Base-by-base conservation (phyloP, 1,284 basidiomycete species). In the Ceratobasidium sp. region DNA sequence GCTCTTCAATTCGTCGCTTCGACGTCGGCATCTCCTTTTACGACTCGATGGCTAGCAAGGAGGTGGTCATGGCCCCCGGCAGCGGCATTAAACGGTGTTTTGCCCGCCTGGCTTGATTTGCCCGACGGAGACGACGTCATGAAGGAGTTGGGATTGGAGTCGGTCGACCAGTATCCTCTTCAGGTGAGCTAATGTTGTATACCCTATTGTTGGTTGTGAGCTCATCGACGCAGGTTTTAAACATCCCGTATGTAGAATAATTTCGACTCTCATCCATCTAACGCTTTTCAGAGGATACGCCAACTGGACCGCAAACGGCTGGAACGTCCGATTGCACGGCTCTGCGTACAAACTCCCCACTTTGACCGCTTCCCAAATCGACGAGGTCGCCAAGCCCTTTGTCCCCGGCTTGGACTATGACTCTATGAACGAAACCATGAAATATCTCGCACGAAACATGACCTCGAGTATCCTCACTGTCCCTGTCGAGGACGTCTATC, bases 261-360 rank as follows among this genome's bases (percentile, higher is more conserved):
- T 32, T 27, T 31, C 25, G 25, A 12, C n/a, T 15, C 38, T 42
- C 10, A 10, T 47, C 20, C 22, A 25, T 47, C 31, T 20, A n/a
- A 20, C 15, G 27, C 47, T 38, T 25, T 25, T 3, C 32, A 73
- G 73, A 0, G 67, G 70, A 20, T 73, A 72, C 42, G 73, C 73
- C 29, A 73, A 73, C 53, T 73, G 71, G 71, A 72, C 71, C 5
- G 38, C 34, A 20, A 43, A 54, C 22, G 71, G 71, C 35, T 73
- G 73, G 73, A 69, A 70, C 34, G 52, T 71, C 15, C 71, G 73
- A n/a, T 35, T 72, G 4, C 73, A 73, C 47, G 73, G 73, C 22
- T 22, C 43, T 27, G 69, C 72, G 40, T 73, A 73, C 68, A 71
- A 56, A 34, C 22, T 49, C 35, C 71, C 71, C 8, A 70, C 71